Base-by-base conservation (phyloP, 495 filamentous ascomycete species). In the Daldinia childiae region DNA sequence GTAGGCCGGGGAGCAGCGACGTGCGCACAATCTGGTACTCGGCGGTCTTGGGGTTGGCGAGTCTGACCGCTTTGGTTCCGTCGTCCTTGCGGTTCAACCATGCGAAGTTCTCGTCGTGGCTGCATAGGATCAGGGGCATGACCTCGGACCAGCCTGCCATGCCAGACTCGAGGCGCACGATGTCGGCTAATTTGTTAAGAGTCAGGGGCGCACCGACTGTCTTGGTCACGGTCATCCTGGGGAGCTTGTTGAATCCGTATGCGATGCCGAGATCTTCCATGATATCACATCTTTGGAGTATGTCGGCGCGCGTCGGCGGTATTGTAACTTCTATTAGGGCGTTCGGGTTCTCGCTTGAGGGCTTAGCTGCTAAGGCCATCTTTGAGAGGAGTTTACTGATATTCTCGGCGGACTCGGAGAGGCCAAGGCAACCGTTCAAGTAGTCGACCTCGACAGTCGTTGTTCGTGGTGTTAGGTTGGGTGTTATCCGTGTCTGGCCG, bases 1-100 rank as follows among this genome's bases (percentile, higher is more conserved):
- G 85, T 3, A 99, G 83, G 64, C 95, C 95, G 0, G 95, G 95
- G 0, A 98, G 81, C 17, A 99, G 81, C 2, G 88, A 92, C 5
- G 96, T 98, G 54, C 95, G 91, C 12, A 97, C 96, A 68, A 99
- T 89, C 79, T 99, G 95, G 81, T 98, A 99, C 76, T 99, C 95
- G 17, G 88, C 87, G 2, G 95, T 96, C 84, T 98, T 98, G 58
- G 95, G 95, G 81, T 99, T 99, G 62, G 92, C 92, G 43, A 99
- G 90, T 76, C 87, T 90, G 68, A 99, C 90, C 6, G 93, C 93
- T 0, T 90, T 94, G 21, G 82, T 89, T 54, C 95, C 94, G 71
- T 97, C 91, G 68, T 97, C 94, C 68, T 89, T 88, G 64, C 95
- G 91, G 81, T 98, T 97, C 39, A 99, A 85, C 93, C 93, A 98